Evolutionary conservation across 148 eudicot species (phyloP).

Genomic region (Pharnaceum exiguum): DNA sequence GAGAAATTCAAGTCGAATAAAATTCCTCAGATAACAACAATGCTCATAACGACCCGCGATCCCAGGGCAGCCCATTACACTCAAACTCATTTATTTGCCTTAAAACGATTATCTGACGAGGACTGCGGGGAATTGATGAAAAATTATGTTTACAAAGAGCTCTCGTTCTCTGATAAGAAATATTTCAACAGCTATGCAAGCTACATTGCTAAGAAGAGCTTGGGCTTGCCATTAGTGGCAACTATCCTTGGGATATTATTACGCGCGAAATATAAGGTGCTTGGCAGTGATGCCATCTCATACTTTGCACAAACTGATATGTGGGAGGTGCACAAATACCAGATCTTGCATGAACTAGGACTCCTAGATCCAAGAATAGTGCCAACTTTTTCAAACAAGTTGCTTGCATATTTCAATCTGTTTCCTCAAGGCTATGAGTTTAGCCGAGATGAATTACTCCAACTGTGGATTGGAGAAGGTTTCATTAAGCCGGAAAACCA

Average conservation of each 20-base stretch:
- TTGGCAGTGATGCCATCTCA: not conserved
- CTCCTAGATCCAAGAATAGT: not conserved
- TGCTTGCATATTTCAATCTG: conserved; percentile 3
- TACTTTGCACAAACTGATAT: not conserved
- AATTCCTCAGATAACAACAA: not conserved
- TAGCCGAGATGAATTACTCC: not conserved
- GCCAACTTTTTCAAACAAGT: not conserved
- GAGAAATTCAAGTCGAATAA: not conserved
- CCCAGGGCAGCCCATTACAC: not conserved
- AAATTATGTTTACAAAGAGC: not conserved
- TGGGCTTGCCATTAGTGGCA: conserved; percentile 8
- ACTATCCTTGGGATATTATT: not conserved
- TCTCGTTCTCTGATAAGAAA: not conserved
- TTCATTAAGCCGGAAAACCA: not conserved
- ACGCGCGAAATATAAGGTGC: not conserved
- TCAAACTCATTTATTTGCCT: not conserved
- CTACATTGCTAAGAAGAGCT: not conserved
- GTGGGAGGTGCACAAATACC: not conserved
- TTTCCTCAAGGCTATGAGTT: not conserved
- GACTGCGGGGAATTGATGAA: not conserved
- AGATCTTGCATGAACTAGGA: not conserved
- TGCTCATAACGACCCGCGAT: not conserved
- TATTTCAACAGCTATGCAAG: not conserved
- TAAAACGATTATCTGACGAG: not conserved
- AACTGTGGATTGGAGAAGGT: conserved; percentile 1